These are phyloP conservation scores for Chaetomiaceae sp. DNA, from an alignment of 2,329 filamentous ascomycete genomes.

Conservation along the genomic window DNA sequence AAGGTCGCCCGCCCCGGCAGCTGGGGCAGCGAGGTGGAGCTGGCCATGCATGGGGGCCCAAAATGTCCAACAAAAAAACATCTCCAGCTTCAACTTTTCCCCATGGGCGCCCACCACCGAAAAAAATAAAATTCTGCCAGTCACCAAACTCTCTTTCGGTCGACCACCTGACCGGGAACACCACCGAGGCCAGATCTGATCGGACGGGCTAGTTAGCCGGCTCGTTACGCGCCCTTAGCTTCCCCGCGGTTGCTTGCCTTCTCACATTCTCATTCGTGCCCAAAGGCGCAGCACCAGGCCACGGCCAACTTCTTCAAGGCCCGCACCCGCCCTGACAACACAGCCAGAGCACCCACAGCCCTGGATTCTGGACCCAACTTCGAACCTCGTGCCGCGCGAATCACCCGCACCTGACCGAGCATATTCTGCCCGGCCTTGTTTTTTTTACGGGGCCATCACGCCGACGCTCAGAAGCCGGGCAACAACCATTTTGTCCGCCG, in stretches of 20 bases:
- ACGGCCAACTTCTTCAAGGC: conserved; percentile 12
- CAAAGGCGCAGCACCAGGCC: conserved; percentile 22
- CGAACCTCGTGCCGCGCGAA: conserved; percentile 14
- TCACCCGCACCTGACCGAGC: conserved; percentile 18
- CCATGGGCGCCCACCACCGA: not conserved
- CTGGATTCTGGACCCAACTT: conserved; percentile 8
- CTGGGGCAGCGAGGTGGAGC: conserved; percentile 15
- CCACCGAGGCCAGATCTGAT: not conserved
- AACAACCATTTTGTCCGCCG: conserved; percentile 10
- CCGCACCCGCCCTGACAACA: conserved; percentile 12
- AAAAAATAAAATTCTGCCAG: conserved; percentile 16
- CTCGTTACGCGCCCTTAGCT: conserved; percentile 9
- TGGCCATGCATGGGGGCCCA: conserved; percentile 27
- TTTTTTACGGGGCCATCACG: conserved; percentile 2
- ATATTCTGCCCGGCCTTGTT: not conserved
- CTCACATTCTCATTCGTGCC: conserved; percentile 25
- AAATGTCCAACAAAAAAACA: conserved; percentile 25
- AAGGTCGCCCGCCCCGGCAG: conserved; percentile 20
- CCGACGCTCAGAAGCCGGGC: conserved; percentile 7
- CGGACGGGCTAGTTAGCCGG: conserved; percentile 2
- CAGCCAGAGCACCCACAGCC: conserved; percentile 14
- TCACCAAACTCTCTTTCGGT: conserved; percentile 10
- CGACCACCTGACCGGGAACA: conserved; percentile 7
- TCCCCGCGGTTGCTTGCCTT: conserved; percentile 8
- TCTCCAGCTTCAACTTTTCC: conserved; percentile 17